Percentiles rank a stretch among this genome's conserved stretches.
Conservation (phyloP, 2,329 filamentous ascomycete species). For the Colletotrichum ledebouriae region DNA sequence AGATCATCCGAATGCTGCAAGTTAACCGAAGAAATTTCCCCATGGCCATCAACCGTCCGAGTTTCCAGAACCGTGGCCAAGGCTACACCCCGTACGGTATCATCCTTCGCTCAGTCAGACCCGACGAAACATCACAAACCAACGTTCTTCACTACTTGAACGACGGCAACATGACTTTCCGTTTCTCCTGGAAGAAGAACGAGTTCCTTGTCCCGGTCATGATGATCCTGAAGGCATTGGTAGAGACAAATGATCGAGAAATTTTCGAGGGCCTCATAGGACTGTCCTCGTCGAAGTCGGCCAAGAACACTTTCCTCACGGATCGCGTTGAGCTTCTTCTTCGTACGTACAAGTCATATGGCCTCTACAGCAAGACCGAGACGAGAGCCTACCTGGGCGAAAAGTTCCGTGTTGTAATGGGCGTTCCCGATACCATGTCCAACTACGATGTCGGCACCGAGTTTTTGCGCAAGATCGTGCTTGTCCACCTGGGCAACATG, state of each 20-base stretch:
- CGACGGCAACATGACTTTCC: conserved; percentile 96
- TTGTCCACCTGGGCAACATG: conserved; percentile 90
- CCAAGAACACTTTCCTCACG: conserved; percentile 91
- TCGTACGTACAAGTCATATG: conserved; percentile 93
- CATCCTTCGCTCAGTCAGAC: conserved; percentile 89
- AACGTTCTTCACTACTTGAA: conserved; percentile 96
- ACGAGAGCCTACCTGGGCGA: conserved; percentile 89
- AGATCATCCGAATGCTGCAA: conserved; percentile 92
- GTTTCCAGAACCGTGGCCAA: conserved; percentile 88
- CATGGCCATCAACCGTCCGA: conserved; percentile 91
- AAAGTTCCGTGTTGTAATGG: conserved; percentile 91
- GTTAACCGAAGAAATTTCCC: conserved; percentile 94
- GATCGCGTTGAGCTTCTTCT: conserved; percentile 93
- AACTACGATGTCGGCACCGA: conserved; percentile 92
- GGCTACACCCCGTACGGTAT: conserved; percentile 93
- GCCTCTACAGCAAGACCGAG: conserved; percentile 83
- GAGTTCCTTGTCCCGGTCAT: conserved; percentile 96
- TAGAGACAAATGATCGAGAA: conserved; percentile 96
- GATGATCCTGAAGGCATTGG: conserved; percentile 95
- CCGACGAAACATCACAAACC: conserved; percentile 98
- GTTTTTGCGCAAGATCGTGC: conserved; percentile 88
- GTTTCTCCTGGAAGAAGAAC: conserved; percentile 97
- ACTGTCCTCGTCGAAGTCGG: conserved; percentile 78
- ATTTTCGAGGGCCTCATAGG: conserved; percentile 96
- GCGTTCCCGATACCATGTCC: conserved; percentile 84